phyloP scores from a whole-genome alignment of 208 protist genomes.

The Leishmania braziliensis region DNA sequence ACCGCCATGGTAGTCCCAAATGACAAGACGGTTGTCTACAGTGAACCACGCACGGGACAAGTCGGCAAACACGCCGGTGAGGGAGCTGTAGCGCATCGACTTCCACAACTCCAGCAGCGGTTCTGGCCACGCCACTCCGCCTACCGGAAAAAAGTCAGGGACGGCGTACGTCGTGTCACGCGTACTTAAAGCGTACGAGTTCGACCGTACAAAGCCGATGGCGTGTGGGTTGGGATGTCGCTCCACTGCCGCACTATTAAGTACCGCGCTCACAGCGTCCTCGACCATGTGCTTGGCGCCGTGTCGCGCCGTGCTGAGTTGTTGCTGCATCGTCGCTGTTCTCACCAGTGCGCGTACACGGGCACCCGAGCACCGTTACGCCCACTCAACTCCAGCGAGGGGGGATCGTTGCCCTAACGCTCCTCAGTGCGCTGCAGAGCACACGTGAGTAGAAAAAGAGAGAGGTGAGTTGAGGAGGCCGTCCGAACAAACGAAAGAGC shows the following conservation, averaged over 20 bases:
- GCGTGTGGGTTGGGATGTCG: conserved; percentile 49
- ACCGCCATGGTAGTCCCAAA: conserved; percentile 84
- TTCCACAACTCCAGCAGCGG: conserved; percentile 68
- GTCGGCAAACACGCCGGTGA: conserved; percentile 75
- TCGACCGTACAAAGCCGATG: conserved; percentile 60
- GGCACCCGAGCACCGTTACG: not conserved
- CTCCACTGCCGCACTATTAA: conserved; percentile 38
- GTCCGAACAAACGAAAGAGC: not conserved
- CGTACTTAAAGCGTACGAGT: conserved; percentile 62
- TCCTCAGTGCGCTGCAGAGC: not conserved
- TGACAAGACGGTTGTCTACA: conserved; percentile 81
- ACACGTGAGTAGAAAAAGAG: not conserved
- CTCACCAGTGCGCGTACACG: not conserved
- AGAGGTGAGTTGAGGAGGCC: not conserved
- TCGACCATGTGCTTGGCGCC: conserved; percentile 40
- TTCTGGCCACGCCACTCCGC: conserved; percentile 72
- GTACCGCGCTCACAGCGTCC: conserved; percentile 58
- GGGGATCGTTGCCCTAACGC: not conserved
- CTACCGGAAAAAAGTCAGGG: conserved; percentile 80
- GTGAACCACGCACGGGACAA: conserved; percentile 86
- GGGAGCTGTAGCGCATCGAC: conserved; percentile 66
- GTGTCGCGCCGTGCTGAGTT: not conserved
- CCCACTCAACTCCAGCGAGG: no score
- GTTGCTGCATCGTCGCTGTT: conserved; percentile 1
- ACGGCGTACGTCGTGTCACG: conserved; percentile 77